A percentile compares a stretch with the other conserved stretches of the same genome.
These are phyloP conservation scores for Chrysoporthe austroafricana DNA, from an alignment of 2,329 filamentous ascomycete genomes.

Conservation along the genomic window DNA sequence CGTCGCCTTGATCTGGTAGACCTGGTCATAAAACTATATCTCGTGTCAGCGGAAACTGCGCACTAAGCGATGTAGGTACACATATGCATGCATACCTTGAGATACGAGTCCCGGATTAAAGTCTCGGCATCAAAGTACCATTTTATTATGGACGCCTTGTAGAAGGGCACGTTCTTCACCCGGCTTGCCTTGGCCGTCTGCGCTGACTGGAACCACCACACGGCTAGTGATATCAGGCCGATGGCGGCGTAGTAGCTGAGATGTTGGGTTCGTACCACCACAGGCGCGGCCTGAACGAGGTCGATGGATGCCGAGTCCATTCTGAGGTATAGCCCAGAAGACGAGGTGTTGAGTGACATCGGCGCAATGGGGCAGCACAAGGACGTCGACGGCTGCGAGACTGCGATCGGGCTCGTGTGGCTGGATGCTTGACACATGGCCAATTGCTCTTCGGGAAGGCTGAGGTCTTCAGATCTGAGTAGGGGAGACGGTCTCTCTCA, in stretches of 20 bases:
- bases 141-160: conserved; percentile 51
- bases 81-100: conserved; percentile 42
- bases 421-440: conserved; percentile 24
- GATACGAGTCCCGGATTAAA: conserved; percentile 53
- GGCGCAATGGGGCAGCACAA: conserved; percentile 21
- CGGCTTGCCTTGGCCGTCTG: conserved; percentile 37
- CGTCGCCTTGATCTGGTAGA: conserved; percentile 56
- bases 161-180: conserved; percentile 47
- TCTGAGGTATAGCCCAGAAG: conserved; percentile 30
- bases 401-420: conserved; percentile 25
- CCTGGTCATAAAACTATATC: conserved; percentile 50
- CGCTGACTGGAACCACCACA: conserved; percentile 43
- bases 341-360: conserved; percentile 33
- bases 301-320: conserved; percentile 32
- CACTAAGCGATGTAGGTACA: background rate
- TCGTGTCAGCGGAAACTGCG: background rate
- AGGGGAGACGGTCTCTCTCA: too few relatives aligned
- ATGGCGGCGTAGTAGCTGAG: conserved; percentile 49
- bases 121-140: conserved; percentile 57
- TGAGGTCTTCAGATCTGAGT: background rate
- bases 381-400: conserved; percentile 19
- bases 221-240: conserved; percentile 40
- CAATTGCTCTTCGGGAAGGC: conserved; percentile 1
- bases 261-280: conserved; percentile 37
- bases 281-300: conserved; percentile 34